Evolutionary conservation across 163 green algal species (phyloP), one percentile per base, ranked within the genome.

Genomic region (Coccomyxa subellipsoidea): DNA sequence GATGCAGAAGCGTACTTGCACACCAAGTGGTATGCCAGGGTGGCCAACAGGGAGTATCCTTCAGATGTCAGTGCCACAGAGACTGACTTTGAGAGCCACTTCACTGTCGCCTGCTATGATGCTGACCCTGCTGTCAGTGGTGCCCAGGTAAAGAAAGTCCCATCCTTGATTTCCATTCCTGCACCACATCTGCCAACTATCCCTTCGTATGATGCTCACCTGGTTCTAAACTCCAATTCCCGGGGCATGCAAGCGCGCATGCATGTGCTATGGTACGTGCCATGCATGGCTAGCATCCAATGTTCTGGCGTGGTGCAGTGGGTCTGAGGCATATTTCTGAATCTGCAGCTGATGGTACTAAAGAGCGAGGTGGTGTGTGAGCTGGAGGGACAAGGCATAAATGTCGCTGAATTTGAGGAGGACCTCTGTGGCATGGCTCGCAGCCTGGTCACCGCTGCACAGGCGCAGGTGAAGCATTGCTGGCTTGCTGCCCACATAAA

Each of bases 81-180:
- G 29, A 76, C 47, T 7, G 47, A 76, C 78, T 76, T 54, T 81
- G 77, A 81, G 15, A 66, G 29, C 7, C 54, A 77, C 54, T 69
- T 77, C 34, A 82, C 79, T 21, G 79, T 82, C 7, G 35, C 59
- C 31, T 82, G 54, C 54, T 82, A 82, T 31, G 79, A 70, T 15
- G 54, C 59, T 2, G 79, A 77, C 34, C 31, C 38, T 70, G 8
- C 54, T 38, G 31, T 76, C 34, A 36, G 69, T 37, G 69, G 34
- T 12, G 69, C 69, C 69, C 69, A 76, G 69, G 69, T 76, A 18
- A 18, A 76, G 1, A 18, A 18, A 12, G 4, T 18, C 5, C 47
- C 47, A n/a, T n/a, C n/a, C n/a, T n/a, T n/a, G n/a, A n/a, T n/a
- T n/a, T n/a, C n/a, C n/a, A n/a, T n/a, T n/a, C n/a, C n/a, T n/a